Evolutionary conservation across 495 filamentous ascomycete species (phyloP).

Genomic region (Chaetomidium leptoderma): DNA sequence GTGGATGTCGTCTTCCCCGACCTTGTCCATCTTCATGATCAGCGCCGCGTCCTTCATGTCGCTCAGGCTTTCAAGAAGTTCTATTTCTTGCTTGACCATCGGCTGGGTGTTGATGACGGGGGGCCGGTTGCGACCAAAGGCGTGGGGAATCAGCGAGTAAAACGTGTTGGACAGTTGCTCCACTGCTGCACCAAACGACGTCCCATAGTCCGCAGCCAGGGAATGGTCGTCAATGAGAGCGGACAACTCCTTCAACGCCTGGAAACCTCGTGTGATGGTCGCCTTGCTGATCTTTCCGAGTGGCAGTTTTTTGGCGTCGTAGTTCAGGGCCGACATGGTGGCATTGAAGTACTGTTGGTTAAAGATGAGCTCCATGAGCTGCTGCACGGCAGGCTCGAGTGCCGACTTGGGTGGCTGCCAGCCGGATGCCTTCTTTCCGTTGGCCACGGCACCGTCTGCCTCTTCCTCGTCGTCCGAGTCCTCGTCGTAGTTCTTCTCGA

Average conservation of each 20-base stretch:
- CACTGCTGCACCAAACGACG: slow-evolving; percentile 37
- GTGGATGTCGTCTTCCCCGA: slow-evolving; percentile 49
- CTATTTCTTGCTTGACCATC: slow-evolving; percentile 67
- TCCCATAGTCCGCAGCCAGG: slow-evolving; percentile 47
- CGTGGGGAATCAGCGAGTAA: slow-evolving; percentile 78
- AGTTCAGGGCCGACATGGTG: slow-evolving; percentile 64
- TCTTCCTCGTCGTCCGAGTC: slow-evolving; percentile 63
- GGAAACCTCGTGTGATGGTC: slow-evolving; percentile 67
- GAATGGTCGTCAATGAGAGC: slow-evolving; percentile 51
- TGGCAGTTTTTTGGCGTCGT: slow-evolving; percentile 73
- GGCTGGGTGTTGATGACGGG: slow-evolving; percentile 54
- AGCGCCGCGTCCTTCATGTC: slow-evolving; percentile 78
- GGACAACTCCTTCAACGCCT: slow-evolving; percentile 67
- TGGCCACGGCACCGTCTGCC: slow-evolving; percentile 31
- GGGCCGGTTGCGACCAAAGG: slow-evolving; percentile 68
- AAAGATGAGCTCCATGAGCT: slow-evolving; percentile 77
- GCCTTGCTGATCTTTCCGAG: slow-evolving; percentile 76
- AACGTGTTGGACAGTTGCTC: slow-evolving; percentile 67
- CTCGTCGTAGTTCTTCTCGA: slow-evolving; percentile 63
- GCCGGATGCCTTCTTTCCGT: slow-evolving; percentile 35
- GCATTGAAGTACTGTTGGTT: slow-evolving; percentile 63
- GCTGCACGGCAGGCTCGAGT: slow-evolving; percentile 56
- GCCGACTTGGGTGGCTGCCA: slow-evolving; percentile 45
- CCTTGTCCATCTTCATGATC: slow-evolving; percentile 65
- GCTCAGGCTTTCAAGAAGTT: slow-evolving; percentile 67